Evolutionary conservation across 176 grass and related monocot genomes (phyloP).

Genomic region (Puccinellia tenuiflora): DNA sequence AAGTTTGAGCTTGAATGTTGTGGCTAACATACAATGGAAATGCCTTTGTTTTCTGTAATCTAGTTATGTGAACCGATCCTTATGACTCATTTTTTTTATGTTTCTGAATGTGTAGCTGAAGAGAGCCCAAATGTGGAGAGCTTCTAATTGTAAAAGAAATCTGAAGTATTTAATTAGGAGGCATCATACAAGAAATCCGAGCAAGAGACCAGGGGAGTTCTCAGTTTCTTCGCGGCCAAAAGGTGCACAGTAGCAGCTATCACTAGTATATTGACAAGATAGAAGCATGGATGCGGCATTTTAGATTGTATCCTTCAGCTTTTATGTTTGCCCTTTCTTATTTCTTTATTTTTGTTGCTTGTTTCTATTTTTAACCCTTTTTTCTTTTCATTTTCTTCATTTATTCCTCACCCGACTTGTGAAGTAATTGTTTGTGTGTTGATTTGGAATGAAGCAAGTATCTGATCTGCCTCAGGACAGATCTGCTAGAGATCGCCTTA

Average conservation of each 20-base stretch:
- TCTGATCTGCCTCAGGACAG: slow-evolving; percentile 14
- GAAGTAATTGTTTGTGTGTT: slow-evolving; percentile 31
- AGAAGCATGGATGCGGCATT: slow-evolving; percentile 86
- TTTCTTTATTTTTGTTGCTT: background rate
- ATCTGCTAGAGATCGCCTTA: background rate
- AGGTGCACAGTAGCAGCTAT: slow-evolving; percentile 35
- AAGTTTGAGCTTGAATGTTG: background rate
- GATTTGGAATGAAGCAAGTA: slow-evolving; percentile 40
- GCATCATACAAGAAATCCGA: slow-evolving; percentile 27
- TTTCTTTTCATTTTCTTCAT: slow-evolving; percentile 13
- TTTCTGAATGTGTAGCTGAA: slow-evolving; percentile 35
- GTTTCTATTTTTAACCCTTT: slow-evolving; percentile 10
- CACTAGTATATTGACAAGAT: slow-evolving; percentile 53
- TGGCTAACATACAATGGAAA: background rate
- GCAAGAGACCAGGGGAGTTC: slow-evolving; percentile 30
- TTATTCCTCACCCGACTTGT: background rate
- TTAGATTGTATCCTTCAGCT: slow-evolving; percentile 82
- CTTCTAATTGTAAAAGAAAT: slow-evolving; percentile 31
- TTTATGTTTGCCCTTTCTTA: slow-evolving; percentile 23
- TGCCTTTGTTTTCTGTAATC: background rate
- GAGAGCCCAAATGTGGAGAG: slow-evolving; percentile 28
- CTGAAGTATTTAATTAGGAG: slow-evolving; percentile 29
- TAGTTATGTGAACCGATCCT: background rate
- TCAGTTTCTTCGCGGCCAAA: slow-evolving; percentile 27
- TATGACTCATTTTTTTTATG: background rate